Base-by-base conservation (phyloP, 2,329 filamentous ascomycete genomes). In the Ramichloridium luteum region DNA sequence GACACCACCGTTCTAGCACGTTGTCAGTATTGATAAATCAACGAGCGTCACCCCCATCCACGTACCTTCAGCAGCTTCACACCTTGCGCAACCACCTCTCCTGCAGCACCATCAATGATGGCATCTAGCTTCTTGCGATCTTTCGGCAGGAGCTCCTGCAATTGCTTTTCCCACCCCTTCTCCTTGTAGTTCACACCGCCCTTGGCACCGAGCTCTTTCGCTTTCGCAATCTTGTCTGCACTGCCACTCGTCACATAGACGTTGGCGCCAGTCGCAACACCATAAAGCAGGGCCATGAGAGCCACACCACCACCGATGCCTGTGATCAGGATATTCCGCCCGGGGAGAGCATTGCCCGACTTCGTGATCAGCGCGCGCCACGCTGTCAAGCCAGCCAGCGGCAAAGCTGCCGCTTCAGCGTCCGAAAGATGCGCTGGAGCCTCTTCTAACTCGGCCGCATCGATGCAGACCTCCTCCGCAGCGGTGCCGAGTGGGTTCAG, bases 281-380 rank as follows among this genome's bases (percentile, higher is more conserved):
- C 85, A 58, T 93, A 93, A 54, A 83, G 68, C 45, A 94, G 61
- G 4, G 72, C 79, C 63, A 82, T 77, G 34, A 94, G 62, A 18
- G 88, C 88, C 1, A 94, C 88, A 26, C 88, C 88, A 20, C 88
- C 88, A 1, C 88, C 88, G 55, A 96, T 92, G 0, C 88, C 88
- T 4, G 88, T 94, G 25, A 96, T 61, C 17, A 96, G 62, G 3
- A 96, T 66, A 50, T 92, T 93, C 39, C 71, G 62, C 2, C 82
- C 82, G 1, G 60, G 57, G 35, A 63, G 60, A 5, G 70, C 70
- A 43, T 77, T 74, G 4, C 68, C 71, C 29, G 70, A 75, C 65
- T 96, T 96, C 5, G 72, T 79, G 31, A 90, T 72, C 26, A 92
- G 62, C 0, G 86, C 88, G 27, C 90, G 67, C 84, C 84, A 96